These are phyloP conservation scores for Lizanozyma gosingica DNA, from an alignment of 1,139 yeast species.

Conservation along the genomic window DNA sequence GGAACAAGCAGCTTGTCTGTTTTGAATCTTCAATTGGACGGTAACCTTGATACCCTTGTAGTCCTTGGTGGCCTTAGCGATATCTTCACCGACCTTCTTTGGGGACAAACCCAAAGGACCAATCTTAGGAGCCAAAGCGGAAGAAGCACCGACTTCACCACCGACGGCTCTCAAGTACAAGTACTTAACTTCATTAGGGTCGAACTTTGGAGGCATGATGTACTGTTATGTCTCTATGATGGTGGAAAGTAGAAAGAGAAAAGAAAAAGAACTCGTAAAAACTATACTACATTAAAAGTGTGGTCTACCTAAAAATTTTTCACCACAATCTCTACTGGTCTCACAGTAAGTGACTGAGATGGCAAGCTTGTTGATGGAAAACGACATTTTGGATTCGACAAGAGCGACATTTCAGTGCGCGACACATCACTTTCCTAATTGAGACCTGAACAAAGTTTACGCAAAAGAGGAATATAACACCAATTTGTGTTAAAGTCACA, in stretches of 20 bases:
- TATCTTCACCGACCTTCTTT: conserved; percentile 99
- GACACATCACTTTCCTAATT: too few relatives aligned
- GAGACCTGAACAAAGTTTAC: too few relatives aligned
- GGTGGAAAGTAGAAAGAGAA: background rate
- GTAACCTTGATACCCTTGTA: conserved; percentile 99
- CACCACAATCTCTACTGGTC: too few relatives aligned
- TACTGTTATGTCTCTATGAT: background rate
- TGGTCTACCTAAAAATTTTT: background rate
- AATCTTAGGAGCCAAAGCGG: conserved; percentile 99
- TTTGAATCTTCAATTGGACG: conserved; percentile 96
- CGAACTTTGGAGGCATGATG: conserved; percentile 91
- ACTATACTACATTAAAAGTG: background rate
- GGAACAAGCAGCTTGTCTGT: conserved; percentile 99
- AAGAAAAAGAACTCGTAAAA: background rate
- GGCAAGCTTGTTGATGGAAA: too few relatives aligned
- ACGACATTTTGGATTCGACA: too few relatives aligned
- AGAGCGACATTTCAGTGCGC: too few relatives aligned
- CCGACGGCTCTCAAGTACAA: conserved; percentile 99
- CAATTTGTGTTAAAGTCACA: too few relatives aligned
- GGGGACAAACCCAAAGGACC: conserved; percentile 99
- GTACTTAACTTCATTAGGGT: conserved; percentile 97
- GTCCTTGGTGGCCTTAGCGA: conserved; percentile 98
- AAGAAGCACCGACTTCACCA: conserved; percentile 99
- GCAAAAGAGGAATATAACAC: too few relatives aligned
- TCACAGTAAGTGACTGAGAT: too few relatives aligned